A percentile compares a stretch with the other conserved stretches of the same genome.
Evolutionary conservation across 164 flowering plant species (phyloP).

Genomic region (Macadamia integrifolia): DNA sequence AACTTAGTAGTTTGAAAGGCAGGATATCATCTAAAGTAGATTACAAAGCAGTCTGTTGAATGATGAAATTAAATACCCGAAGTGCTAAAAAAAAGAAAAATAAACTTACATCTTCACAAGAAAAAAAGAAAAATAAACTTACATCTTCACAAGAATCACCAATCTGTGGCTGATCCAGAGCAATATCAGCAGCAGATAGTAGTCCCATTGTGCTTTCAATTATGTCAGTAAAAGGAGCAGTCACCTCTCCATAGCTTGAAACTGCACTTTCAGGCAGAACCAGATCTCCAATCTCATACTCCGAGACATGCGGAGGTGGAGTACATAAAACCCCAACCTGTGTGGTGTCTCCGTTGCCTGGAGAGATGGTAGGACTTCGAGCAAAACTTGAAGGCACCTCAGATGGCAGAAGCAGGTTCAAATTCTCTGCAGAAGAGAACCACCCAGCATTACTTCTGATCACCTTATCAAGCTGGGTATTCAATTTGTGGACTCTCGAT

Average conservation of each 20-base stretch:
- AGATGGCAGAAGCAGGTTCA: constrained; percentile 47
- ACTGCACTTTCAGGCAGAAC: constrained; percentile 46
- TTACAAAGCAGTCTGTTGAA: not conserved
- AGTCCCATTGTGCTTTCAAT: constrained; percentile 71
- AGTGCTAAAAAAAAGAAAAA: not conserved
- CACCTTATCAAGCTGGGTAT: constrained; percentile 41
- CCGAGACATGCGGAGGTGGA: constrained; percentile 34
- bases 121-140: constrained; percentile 23
- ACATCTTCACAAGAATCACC: constrained; percentile 68
- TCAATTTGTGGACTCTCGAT: constrained; percentile 51
- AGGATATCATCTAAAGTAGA: too few species aligned
- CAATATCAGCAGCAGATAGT: constrained; percentile 51
- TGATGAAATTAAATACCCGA: not conserved
- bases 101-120: constrained; percentile 58
- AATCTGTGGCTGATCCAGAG: constrained; percentile 46
- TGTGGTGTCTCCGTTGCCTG: constrained; percentile 46
- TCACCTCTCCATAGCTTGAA: constrained; percentile 53
- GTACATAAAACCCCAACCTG: constrained; percentile 39
- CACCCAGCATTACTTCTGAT: constrained; percentile 41
- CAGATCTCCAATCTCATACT: constrained; percentile 45
- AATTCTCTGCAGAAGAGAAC: constrained; percentile 69
- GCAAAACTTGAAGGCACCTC: constrained; percentile 57
- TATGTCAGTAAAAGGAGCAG: constrained; percentile 57
- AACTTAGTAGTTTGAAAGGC: too few species aligned
- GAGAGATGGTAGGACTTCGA: constrained; percentile 61